Base-by-base conservation (phyloP, 768 basidiomycete species). In the Rickenella mellea region DNA sequence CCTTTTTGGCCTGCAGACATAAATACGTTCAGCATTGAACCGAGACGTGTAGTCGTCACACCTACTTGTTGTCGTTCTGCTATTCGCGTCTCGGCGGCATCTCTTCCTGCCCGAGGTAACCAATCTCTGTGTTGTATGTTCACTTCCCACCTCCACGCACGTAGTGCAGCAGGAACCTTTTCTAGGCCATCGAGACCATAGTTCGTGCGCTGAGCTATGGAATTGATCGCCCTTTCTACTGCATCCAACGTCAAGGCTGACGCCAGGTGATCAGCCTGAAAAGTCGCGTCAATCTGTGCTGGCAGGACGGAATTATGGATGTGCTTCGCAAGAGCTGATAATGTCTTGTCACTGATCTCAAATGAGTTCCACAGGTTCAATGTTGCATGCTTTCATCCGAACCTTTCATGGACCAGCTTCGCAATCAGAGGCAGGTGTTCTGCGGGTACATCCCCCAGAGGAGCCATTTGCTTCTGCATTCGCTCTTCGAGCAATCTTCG, bases 321-420 rank as follows among this genome's bases (percentile, higher is more conserved):
- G 33, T 80, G 66, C 60, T 82, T 89, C 2, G 76, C 68, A 7
- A 93, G 70, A 0, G 73, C 63, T 3, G 63, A 45, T 3, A 81
- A 51, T 1, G 78, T 71, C 61, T 86, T 89, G 57, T 91, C 88
- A 51, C 90, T 94, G 44, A 26, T 31, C 20, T n/a, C 10, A 14
- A 31, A 17, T 2, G 26, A 20, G 29, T 19, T 7, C n/a, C 27
- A 19, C 20, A 48, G 19, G 19, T 19, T 37, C 11, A 6, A 32
- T 28, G 9, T 21, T 14, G 36, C 27, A 26, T 7, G 21, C 15
- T 11, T 27, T 8, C n/a, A 11, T 27, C 35, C 67, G 41, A 39
- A 89, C 91, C 89, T 91, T 63, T 94, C 91, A 49, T 90, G 84
- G 1, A 76, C 76, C 29, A 91, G 61, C 58, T 91, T 90, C 5